A percentile compares a stretch with the other conserved stretches of the same genome.
These are phyloP conservation scores for Elongisporangium prolatum DNA, from an alignment of 352 stramenopile species.

Conservation along the genomic window DNA sequence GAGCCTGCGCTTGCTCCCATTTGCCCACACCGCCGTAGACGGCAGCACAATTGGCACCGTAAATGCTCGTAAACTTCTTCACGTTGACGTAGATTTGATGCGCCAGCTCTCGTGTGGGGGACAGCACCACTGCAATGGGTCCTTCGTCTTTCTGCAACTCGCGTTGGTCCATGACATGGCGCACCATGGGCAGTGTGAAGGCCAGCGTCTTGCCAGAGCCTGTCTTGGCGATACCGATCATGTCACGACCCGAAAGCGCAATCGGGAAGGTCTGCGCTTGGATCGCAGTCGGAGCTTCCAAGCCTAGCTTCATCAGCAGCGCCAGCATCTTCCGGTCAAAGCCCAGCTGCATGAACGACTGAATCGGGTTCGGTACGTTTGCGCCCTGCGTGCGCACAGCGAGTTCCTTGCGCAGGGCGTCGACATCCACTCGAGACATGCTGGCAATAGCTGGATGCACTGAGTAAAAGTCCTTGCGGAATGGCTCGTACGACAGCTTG, in stretches of 20 bases:
- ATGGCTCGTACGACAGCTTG: slow-evolving; percentile 71
- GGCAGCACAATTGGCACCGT: slow-evolving; percentile 64
- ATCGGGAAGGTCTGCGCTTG: slow-evolving; percentile 81
- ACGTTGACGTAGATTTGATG: slow-evolving; percentile 82
- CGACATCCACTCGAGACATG: slow-evolving; percentile 30
- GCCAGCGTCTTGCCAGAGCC: slow-evolving; percentile 97
- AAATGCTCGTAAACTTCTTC: slow-evolving; percentile 76
- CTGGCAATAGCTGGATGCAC: slow-evolving; percentile 32
- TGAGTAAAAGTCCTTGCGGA: slow-evolving; percentile 77
- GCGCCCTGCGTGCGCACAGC: slow-evolving; percentile 41
- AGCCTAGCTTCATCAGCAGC: slow-evolving; percentile 58
- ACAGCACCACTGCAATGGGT: slow-evolving; percentile 73
- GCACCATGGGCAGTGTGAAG: slow-evolving; percentile 95
- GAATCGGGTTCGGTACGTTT: slow-evolving; percentile 51
- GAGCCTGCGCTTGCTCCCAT: slow-evolving; percentile 76
- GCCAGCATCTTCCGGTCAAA: slow-evolving; percentile 67
- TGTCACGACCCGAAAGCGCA: slow-evolving; percentile 65
- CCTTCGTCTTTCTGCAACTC: slow-evolving; percentile 68
- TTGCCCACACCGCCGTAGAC: slow-evolving; percentile 82
- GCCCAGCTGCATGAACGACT: slow-evolving; percentile 70
- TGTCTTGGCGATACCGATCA: slow-evolving; percentile 93
- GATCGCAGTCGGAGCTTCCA: slow-evolving; percentile 79
- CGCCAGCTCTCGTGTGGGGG: slow-evolving; percentile 76
- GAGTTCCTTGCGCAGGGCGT: slow-evolving; percentile 39
- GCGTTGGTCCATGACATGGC: slow-evolving; percentile 85